These are phyloP conservation scores for Panicum miliaceum DNA, from an alignment of 176 grass and related monocot genomes.

Conservation along the genomic window DNA sequence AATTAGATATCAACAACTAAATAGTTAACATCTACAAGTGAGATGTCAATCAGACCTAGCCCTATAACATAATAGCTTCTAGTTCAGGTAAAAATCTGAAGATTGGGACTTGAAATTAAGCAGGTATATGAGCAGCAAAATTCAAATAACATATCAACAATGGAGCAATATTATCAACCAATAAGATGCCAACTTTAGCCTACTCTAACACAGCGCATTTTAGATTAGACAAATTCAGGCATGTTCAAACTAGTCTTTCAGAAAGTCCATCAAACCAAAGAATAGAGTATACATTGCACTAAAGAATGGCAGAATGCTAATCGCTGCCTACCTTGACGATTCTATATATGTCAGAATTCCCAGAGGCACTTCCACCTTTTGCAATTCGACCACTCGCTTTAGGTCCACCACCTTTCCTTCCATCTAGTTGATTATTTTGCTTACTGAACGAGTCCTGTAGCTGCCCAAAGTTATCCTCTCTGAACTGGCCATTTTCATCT, in stretches of 20 bases:
- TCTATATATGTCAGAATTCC: conserved; percentile 83
- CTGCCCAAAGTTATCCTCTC: conserved; percentile 93
- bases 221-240: background rate
- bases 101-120: conserved; percentile 27
- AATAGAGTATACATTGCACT: conserved; percentile 30
- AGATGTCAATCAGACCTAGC: background rate
- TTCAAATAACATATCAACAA: conserved; percentile 31
- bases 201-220: background rate
- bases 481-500: conserved; percentile 92
- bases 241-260: conserved; percentile 24
- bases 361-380: conserved; percentile 79
- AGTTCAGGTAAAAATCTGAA: conserved; percentile 65
- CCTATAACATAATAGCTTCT: background rate
- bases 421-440: conserved; percentile 54
- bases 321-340: conserved; percentile 70
- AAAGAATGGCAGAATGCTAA: background rate
- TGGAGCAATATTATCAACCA: conserved; percentile 21
- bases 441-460: conserved; percentile 85
- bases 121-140: conserved; percentile 17
- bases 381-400: conserved; percentile 74
- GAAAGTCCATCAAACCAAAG: conserved; percentile 18
- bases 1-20: conserved; percentile 30
- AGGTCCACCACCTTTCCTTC: conserved; percentile 56
- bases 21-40: conserved; percentile 25
- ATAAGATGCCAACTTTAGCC: background rate